A percentile compares a stretch with the other conserved stretches of the same genome.
These are phyloP conservation scores for Backusella mclennaniae DNA, from an alignment of 192 early-diverging fungal species.

Conservation along the genomic window DNA sequence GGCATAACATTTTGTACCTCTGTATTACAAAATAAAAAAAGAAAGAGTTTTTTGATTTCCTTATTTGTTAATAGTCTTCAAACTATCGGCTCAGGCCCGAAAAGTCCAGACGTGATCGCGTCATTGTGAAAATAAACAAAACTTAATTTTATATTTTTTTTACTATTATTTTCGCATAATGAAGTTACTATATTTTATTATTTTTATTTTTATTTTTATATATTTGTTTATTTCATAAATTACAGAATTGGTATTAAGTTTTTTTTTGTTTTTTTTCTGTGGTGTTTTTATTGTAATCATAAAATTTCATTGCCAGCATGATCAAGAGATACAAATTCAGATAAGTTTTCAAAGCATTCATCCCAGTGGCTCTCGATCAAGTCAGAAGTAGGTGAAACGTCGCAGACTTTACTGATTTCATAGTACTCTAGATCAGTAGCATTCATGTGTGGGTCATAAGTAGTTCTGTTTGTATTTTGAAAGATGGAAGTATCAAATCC, in stretches of 20 bases:
- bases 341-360: neutral
- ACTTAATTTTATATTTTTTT: neutral
- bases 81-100: neutral
- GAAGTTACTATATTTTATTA: neutral
- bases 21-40: neutral
- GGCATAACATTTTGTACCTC: neutral
- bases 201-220: neutral
- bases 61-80: neutral
- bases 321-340: constrained; percentile 5
- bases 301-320: constrained; percentile 4
- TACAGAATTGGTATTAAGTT: neutral
- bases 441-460: constrained; percentile 2
- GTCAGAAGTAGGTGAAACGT: neutral
- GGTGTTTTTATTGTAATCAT: neutral
- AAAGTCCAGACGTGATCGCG: neutral
- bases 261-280: neutral
- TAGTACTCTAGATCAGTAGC: neutral
- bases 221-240: neutral
- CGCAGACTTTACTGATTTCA: neutral
- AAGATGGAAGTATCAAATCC: neutral
- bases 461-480: neutral
- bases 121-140: neutral
- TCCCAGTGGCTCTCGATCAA: neutral
- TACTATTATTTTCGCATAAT: neutral
- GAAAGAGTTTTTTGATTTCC: neutral